Evolutionary conservation across 305 asterid species (phyloP).

Genomic region (Stenogyne calaminthoides): DNA sequence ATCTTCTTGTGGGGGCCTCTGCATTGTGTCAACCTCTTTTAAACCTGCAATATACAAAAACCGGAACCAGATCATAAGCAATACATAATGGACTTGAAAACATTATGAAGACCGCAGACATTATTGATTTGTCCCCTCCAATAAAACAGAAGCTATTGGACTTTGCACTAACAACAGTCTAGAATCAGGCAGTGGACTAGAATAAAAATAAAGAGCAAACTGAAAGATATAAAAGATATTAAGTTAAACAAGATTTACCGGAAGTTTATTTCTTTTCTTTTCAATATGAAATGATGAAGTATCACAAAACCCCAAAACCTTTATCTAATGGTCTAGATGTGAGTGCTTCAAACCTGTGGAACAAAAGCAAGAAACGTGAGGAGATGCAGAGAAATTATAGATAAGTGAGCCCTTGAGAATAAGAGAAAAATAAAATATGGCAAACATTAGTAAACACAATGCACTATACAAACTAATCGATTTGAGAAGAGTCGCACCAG

Average conservation of each 20-base stretch:
- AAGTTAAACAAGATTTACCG: not conserved
- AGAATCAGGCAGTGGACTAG: not conserved
- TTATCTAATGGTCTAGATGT: slow-evolving; percentile 26
- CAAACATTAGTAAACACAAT: not conserved
- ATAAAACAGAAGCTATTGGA: not conserved
- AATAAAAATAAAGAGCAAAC: not conserved
- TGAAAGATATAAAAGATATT: not conserved
- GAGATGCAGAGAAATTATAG: not conserved
- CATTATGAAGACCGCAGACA: not conserved
- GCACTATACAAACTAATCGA: not conserved
- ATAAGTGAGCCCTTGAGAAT: not conserved
- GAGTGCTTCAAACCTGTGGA: slow-evolving; percentile 35
- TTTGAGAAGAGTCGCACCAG: not conserved
- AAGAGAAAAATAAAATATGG: not conserved
- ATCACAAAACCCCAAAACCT: slow-evolving; percentile 17
- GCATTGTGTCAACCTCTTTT: slow-evolving; percentile 43
- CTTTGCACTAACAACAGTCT: not conserved
- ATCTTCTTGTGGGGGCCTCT: slow-evolving; percentile 71
- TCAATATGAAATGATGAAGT: slow-evolving; percentile 14
- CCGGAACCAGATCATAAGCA: slow-evolving; percentile 15
- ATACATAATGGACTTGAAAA: slow-evolving; percentile 7
- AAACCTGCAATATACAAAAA: slow-evolving; percentile 29
- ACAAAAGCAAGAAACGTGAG: slow-evolving; percentile 7
- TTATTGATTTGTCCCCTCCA: not conserved
- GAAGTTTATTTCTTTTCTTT: not conserved